Evolutionary conservation across 495 filamentous ascomycete genomes (phyloP).

Genomic region (Penicillium antarcticum): DNA sequence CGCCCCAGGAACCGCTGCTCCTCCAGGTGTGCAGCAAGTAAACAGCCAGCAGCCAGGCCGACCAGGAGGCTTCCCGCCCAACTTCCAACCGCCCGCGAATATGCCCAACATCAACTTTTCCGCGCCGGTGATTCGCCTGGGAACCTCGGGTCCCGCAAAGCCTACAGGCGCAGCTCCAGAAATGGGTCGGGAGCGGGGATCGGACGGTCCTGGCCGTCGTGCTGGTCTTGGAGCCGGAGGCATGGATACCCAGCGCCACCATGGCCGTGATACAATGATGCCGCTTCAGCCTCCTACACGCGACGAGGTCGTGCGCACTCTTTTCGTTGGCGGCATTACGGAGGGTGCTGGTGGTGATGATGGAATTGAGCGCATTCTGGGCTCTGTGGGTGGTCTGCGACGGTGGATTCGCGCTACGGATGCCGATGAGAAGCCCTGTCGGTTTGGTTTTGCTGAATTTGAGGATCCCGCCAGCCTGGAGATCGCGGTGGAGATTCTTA

Average conservation of each 20-base stretch:
- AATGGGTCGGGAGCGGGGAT: constrained; percentile 43
- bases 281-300: constrained; percentile 78
- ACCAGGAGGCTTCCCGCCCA: constrained; percentile 73
- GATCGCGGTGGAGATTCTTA: constrained; percentile 81
- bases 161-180: constrained; percentile 48
- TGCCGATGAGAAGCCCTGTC: constrained; percentile 77
- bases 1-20: constrained; percentile 73
- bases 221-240: constrained; percentile 65
- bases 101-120: constrained; percentile 98
- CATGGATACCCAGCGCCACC: constrained; percentile 65
- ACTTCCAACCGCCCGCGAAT: constrained; percentile 87
- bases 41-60: constrained; percentile 65
- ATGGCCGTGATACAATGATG: constrained; percentile 70
- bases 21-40: constrained; percentile 76
- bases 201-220: constrained; percentile 52
- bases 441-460: constrained; percentile 96
- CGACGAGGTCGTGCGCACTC: constrained; percentile 86
- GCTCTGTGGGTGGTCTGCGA: constrained; percentile 70
- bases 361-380: constrained; percentile 76
- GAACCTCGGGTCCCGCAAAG: constrained; percentile 65
- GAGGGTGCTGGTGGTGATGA: constrained; percentile 74
- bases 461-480: constrained; percentile 87
- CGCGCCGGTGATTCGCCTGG: constrained; percentile 92
- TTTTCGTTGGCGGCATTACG: constrained; percentile 86
- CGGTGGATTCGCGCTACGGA: constrained; percentile 83